Evolutionary conservation across 2,329 filamentous ascomycete genomes (phyloP).

Genomic region (Diaporthe sp.): DNA sequence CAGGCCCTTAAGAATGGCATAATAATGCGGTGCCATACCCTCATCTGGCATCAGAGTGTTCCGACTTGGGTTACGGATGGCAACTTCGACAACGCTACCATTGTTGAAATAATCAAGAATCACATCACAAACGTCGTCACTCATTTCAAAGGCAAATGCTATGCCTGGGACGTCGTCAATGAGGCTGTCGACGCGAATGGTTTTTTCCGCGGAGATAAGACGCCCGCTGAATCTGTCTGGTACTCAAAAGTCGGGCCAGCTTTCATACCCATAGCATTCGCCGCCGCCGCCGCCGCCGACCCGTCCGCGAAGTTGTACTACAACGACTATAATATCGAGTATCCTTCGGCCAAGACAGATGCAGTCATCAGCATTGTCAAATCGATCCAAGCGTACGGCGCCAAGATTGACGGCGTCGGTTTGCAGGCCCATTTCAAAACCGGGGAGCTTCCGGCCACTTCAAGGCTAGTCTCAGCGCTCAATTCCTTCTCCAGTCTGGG

Average conservation of each 20-base stretch:
- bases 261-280: slow-evolving; percentile 65
- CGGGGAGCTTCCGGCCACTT: slow-evolving; percentile 51
- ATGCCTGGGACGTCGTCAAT: slow-evolving; percentile 74
- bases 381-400: slow-evolving; percentile 50
- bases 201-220: slow-evolving; percentile 54
- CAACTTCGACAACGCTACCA: slow-evolving; percentile 68
- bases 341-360: slow-evolving; percentile 40
- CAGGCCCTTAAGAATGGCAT: slow-evolving; percentile 40
- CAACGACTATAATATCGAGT: slow-evolving; percentile 62
- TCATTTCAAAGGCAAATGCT: slow-evolving; percentile 68
- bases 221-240: slow-evolving; percentile 57
- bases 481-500: slow-evolving; percentile 55
- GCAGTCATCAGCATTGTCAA: slow-evolving; percentile 50
- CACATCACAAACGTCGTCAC: slow-evolving; percentile 68
- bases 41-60: slow-evolving; percentile 61
- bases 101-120: slow-evolving; percentile 63
- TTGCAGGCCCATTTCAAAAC: slow-evolving; percentile 62
- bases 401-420: slow-evolving; percentile 65
- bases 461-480: slow-evolving; percentile 52
- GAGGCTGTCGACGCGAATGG: slow-evolving; percentile 70
- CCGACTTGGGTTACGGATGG: slow-evolving; percentile 60
- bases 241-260: slow-evolving; percentile 67
- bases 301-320: slow-evolving; percentile 41
- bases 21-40: slow-evolving; percentile 70
- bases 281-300: slow-evolving; percentile 28